These are phyloP conservation scores for Eucalyptus marginata DNA, from an alignment of 345 rosid species.

Conservation along the genomic window DNA sequence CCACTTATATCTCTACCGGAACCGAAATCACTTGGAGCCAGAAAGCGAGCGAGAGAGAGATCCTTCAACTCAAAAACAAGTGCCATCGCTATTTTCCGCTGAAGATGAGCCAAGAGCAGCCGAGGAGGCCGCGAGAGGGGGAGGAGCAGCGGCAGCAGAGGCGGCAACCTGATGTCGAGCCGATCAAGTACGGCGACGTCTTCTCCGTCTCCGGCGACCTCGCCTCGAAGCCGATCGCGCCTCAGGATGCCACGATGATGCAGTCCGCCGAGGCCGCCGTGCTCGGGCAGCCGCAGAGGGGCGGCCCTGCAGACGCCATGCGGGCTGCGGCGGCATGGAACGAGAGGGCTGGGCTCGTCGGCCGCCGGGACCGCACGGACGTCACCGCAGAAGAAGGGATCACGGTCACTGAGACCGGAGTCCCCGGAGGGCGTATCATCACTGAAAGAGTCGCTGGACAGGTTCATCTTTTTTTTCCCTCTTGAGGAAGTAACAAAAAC, in stretches of 20 bases:
- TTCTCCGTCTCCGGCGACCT: constrained; percentile 15
- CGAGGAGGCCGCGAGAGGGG: not conserved
- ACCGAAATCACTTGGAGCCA: not conserved
- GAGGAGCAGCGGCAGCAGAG: not conserved
- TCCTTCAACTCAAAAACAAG: not conserved
- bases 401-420: not conserved
- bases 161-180: not conserved
- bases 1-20: not conserved
- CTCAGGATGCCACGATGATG: constrained; percentile 12
- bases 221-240: constrained; percentile 10
- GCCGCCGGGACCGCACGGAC: not conserved
- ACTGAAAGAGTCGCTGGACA: constrained; percentile 12
- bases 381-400: not conserved
- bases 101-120: constrained; percentile 32
- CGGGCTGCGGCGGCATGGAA: constrained; percentile 5
- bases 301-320: constrained; percentile 4
- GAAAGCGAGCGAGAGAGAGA: too few species aligned
- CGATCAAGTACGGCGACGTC: constrained; percentile 19
- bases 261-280: constrained; percentile 13
- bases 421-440: constrained; percentile 4
- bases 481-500: not conserved
- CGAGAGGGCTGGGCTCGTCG: constrained; percentile 14
- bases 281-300: constrained; percentile 5
- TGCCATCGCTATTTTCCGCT: not conserved
- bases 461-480: not conserved